These are phyloP conservation scores for Moringa oleifera DNA, from an alignment of 345 rosid species.

Conservation along the genomic window DNA sequence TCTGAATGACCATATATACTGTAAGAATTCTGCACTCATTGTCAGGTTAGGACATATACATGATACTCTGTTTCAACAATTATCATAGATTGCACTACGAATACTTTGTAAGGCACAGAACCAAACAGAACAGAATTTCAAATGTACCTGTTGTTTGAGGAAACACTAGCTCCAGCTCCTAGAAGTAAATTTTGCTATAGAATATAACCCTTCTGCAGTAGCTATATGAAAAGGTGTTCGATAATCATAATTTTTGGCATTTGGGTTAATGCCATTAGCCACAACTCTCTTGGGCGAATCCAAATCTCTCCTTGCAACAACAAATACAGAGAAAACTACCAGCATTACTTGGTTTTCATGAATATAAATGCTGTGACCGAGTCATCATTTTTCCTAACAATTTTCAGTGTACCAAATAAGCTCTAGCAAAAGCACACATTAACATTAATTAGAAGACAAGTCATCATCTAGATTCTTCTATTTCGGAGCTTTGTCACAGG, in stretches of 20 bases:
- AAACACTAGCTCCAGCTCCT: slow-evolving; percentile 65
- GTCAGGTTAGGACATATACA: too few species aligned
- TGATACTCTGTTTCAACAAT: not conserved
- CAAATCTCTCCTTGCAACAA: slow-evolving; percentile 49
- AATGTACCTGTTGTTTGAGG: slow-evolving; percentile 61
- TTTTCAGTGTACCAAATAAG: too few species aligned
- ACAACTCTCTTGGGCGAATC: slow-evolving; percentile 54
- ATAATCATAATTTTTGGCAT: slow-evolving; percentile 60
- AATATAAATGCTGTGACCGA: too few species aligned
- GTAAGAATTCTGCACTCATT: too few species aligned
- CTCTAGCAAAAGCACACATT: too few species aligned
- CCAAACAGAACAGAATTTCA: not conserved
- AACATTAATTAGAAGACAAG: too few species aligned
- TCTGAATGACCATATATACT: too few species aligned
- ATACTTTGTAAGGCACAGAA: not conserved
- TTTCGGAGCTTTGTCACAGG: too few species aligned
- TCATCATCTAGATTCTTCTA: too few species aligned
- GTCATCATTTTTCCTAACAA: too few species aligned
- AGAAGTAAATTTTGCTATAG: slow-evolving; percentile 45
- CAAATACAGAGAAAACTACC: slow-evolving; percentile 66
- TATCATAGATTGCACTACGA: not conserved
- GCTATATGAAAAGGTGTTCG: slow-evolving; percentile 82
- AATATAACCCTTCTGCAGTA: slow-evolving; percentile 58
- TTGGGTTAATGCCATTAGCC: slow-evolving; percentile 58
- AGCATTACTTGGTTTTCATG: too few species aligned